Percentiles rank a stretch among this genome's conserved stretches.
These are phyloP conservation scores for Cucumis variabilis DNA, from an alignment of 331 rosid genomes.

Conservation along the genomic window DNA sequence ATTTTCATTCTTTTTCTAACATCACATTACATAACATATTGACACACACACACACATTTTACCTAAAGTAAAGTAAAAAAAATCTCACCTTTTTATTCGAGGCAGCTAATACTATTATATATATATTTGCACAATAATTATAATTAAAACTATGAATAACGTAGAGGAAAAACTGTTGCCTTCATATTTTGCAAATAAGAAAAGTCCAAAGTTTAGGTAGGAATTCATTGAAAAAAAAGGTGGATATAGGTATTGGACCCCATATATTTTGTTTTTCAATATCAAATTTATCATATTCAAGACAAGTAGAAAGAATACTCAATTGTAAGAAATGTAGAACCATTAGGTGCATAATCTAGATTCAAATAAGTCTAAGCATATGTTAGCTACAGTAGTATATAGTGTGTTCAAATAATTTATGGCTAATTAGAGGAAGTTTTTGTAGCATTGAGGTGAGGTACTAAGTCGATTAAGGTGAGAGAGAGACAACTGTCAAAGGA, in stretches of 20 bases:
- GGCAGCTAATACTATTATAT: not conserved
- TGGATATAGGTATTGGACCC: not conserved
- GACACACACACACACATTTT: not conserved
- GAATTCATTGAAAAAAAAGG: slow-evolving; percentile 1
- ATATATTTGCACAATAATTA: not conserved
- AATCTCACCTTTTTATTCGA: not conserved
- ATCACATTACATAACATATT: slow-evolving; percentile 11
- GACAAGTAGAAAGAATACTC: too few relatives aligned
- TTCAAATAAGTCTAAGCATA: too few relatives aligned
- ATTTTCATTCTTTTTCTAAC: not conserved
- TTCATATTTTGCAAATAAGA: not conserved
- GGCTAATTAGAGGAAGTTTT: not conserved
- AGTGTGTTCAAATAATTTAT: too few relatives aligned
- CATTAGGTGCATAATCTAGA: too few relatives aligned
- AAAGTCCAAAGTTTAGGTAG: slow-evolving; percentile 30
- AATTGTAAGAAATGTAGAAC: too few relatives aligned
- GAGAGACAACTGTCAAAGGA: slow-evolving; percentile 9
- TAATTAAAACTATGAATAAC: not conserved
- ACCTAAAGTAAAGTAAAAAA: not conserved
- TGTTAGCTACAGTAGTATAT: too few relatives aligned
- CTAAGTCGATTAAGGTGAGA: not conserved
- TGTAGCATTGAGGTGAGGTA: not conserved
- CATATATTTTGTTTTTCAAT: not conserved
- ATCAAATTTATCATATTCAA: not conserved
- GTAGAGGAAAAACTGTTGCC: not conserved